Evolutionary conservation across 108 stramenopile genomes (phyloP).

Genomic region (Cyclotella cryptica): DNA sequence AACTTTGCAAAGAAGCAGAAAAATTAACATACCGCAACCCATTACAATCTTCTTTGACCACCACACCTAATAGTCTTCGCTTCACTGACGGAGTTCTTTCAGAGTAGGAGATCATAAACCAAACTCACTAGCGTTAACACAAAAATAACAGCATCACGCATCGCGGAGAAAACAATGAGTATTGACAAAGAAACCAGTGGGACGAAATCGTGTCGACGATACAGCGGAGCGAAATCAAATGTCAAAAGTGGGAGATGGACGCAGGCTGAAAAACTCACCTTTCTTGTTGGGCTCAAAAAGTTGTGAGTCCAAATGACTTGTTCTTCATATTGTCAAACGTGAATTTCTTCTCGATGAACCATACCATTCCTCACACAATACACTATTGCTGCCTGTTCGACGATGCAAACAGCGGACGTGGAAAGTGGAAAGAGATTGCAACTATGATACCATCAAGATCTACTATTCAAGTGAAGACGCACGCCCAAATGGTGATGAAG

Average conservation of each 20-base stretch:
- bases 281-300: conserved; percentile 28
- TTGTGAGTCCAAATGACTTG: conserved; percentile 16
- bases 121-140: not conserved
- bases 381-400: not conserved
- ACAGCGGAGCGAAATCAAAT: not conserved
- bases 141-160: not conserved
- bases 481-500: conserved; percentile 59
- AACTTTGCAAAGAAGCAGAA: no score
- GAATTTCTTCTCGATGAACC: no score
- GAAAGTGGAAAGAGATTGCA: conserved; percentile 54
- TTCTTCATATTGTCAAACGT: not conserved
- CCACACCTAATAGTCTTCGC: not conserved
- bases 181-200: conserved; percentile 8
- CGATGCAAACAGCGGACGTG: conserved; percentile 34
- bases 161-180: not conserved
- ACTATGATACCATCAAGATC: conserved; percentile 48
- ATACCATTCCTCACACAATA: not conserved
- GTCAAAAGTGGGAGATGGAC: conserved; percentile 33
- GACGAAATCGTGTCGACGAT: conserved; percentile 1
- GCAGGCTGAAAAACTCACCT: conserved; percentile 30
- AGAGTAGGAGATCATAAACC: not conserved
- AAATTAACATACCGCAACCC: conserved; percentile 10
- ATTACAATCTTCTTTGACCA: not conserved
- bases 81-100: no score
- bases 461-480: conserved; percentile 49